phyloP scores from a whole-genome alignment of 2,329 filamentous ascomycete species.

The Dendryphion nanum region DNA sequence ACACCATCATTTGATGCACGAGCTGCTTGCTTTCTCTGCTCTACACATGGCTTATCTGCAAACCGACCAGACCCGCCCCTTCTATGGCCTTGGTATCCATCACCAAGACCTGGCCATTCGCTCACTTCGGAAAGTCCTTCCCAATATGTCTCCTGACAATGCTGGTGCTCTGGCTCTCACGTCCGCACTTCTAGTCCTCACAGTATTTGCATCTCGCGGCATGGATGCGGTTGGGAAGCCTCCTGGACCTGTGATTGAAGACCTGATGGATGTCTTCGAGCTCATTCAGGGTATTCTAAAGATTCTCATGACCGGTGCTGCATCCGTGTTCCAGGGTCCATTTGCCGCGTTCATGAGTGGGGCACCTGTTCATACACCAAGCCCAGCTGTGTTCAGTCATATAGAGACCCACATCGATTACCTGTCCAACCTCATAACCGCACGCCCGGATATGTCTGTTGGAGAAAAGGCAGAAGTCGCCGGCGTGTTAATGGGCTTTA shows the following conservation, averaged over 20 bases:
- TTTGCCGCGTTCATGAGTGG: slow-evolving; percentile 21
- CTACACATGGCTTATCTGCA: slow-evolving; percentile 37
- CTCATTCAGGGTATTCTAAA: slow-evolving; percentile 36
- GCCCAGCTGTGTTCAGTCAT: slow-evolving; percentile 18
- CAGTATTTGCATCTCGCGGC: slow-evolving; percentile 19
- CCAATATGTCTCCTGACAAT: slow-evolving; percentile 27
- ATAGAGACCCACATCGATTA: slow-evolving; percentile 19
- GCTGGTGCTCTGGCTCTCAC: slow-evolving; percentile 31
- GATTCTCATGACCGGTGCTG: slow-evolving; percentile 22
- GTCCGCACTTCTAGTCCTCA: slow-evolving; percentile 29
- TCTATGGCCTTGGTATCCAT: slow-evolving; percentile 34
- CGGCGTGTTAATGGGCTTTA: not conserved
- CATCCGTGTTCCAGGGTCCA: slow-evolving; percentile 19
- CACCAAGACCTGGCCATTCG: slow-evolving; percentile 39
- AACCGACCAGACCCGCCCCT: slow-evolving; percentile 20
- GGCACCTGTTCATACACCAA: slow-evolving; percentile 24
- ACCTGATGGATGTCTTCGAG: slow-evolving; percentile 33
- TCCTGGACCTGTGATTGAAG: slow-evolving; percentile 23
- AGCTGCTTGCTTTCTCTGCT: slow-evolving; percentile 42
- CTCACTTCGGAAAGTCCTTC: slow-evolving; percentile 25
- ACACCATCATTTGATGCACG: slow-evolving; percentile 41
- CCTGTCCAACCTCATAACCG: not conserved
- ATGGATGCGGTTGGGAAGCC: slow-evolving; percentile 1
- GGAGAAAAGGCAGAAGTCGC: slow-evolving; percentile 16
- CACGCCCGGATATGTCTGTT: slow-evolving; percentile 10